phyloP scores from a whole-genome alignment of 139 green algal genomes.

The Chlorokybus atmophyticus region DNA sequence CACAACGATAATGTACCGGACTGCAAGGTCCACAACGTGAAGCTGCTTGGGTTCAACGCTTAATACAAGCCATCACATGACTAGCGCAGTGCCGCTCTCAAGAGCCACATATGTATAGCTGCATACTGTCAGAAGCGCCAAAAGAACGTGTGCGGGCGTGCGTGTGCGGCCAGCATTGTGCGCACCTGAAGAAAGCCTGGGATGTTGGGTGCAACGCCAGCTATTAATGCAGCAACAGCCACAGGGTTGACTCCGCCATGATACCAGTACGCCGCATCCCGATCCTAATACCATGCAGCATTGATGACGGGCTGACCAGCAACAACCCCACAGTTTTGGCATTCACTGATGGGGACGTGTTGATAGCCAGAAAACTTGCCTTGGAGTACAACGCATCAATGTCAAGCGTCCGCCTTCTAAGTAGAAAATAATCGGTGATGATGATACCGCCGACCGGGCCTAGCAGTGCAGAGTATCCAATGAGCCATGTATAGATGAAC shows the following conservation, averaged over 20 bases:
- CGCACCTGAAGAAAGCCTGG: slow-evolving; percentile 54
- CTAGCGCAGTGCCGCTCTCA: too few relatives aligned
- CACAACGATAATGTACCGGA: too few relatives aligned
- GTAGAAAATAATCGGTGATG: slow-evolving; percentile 54
- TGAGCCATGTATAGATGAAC: slow-evolving; percentile 63
- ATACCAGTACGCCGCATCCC: slow-evolving; percentile 44
- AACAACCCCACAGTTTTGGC: background rate
- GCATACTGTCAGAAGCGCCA: too few relatives aligned
- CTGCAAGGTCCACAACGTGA: too few relatives aligned
- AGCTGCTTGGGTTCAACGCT: too few relatives aligned
- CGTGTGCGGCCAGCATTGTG: too few relatives aligned
- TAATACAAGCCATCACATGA: too few relatives aligned
- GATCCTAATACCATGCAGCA: too few relatives aligned
- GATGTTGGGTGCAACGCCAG: slow-evolving; percentile 37
- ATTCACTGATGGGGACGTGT: background rate
- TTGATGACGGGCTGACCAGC: too few relatives aligned
- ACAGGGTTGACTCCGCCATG: slow-evolving; percentile 37
- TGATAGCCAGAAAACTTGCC: too few relatives aligned
- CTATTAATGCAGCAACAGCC: slow-evolving; percentile 26
- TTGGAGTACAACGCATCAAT: slow-evolving; percentile 45
- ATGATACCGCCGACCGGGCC: slow-evolving; percentile 42
- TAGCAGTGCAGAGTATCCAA: slow-evolving; percentile 54
- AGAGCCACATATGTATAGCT: too few relatives aligned
- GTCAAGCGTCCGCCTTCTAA: slow-evolving; percentile 38
- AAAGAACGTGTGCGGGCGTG: too few relatives aligned